These are phyloP conservation scores for Capillidium heterosporum DNA, from an alignment of 371 early-diverging fungal species.

Conservation along the genomic window DNA sequence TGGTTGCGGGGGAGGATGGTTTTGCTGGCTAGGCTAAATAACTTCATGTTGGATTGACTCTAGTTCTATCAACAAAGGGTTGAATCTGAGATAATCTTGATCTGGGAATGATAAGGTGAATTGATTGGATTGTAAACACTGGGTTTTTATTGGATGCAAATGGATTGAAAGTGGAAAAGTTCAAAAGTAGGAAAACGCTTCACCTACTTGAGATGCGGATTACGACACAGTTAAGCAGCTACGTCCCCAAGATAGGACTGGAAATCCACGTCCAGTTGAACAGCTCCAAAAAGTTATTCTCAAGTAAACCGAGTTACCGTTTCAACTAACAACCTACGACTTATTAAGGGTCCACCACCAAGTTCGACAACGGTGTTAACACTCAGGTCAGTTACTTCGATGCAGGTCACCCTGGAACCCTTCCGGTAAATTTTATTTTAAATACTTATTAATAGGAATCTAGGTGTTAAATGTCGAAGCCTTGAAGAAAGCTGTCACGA, in stretches of 20 bases:
- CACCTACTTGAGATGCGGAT: no score
- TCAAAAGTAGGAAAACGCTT: no score
- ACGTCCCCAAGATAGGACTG: conserved; percentile 69
- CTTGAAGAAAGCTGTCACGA: conserved; percentile 46
- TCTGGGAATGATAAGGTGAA: no score
- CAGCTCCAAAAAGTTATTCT: conserved; percentile 64
- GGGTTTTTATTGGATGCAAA: no score
- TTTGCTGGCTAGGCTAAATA: no score
- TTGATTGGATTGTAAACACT: no score
- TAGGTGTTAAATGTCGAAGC: conserved; percentile 51
- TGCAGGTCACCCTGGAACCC: conserved; percentile 67
- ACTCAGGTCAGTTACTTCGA: conserved; percentile 54
- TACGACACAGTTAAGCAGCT: no score
- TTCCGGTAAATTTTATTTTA: conserved; percentile 22
- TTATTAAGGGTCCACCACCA: conserved; percentile 20
- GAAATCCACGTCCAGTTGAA: conserved; percentile 80
- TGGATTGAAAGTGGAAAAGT: no score
- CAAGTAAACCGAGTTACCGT: conserved; percentile 19
- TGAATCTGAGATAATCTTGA: no score
- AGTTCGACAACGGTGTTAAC: conserved; percentile 42
- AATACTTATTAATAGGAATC: background rate
- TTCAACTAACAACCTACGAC: conserved; percentile 6
- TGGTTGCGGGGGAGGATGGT: no score
- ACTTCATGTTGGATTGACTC: no score
- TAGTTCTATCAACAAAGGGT: no score